Evolutionary conservation across 2,329 filamentous ascomycete genomes (phyloP).

Genomic region (Davidsoniella australis): DNA sequence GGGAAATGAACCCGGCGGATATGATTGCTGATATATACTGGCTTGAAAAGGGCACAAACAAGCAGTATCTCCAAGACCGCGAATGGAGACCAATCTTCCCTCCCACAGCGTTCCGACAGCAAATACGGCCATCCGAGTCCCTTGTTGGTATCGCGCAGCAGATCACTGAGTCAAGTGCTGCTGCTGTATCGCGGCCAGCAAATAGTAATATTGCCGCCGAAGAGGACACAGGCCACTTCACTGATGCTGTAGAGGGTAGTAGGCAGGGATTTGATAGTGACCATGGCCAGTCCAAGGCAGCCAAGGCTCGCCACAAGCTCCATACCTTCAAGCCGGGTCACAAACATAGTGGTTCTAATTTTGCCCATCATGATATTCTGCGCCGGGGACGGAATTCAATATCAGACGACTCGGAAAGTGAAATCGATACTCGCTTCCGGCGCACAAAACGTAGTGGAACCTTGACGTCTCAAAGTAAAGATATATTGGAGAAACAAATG

Average conservation of each 20-base stretch:
- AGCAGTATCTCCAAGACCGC: constrained; percentile 62
- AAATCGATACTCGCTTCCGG: constrained; percentile 26
- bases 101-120: constrained; percentile 9
- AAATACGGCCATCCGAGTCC: constrained; percentile 15
- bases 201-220: constrained; percentile 14
- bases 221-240: constrained; percentile 17
- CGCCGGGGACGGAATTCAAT: constrained; percentile 31
- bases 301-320: constrained; percentile 9
- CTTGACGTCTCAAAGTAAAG: constrained; percentile 29
- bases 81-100: constrained; percentile 57
- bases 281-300: constrained; percentile 7
- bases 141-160: constrained; percentile 18
- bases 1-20: constrained; percentile 69
- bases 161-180: constrained; percentile 16
- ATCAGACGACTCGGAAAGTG: constrained; percentile 45
- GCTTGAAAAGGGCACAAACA: constrained; percentile 71
- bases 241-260: constrained; percentile 15
- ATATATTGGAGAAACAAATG: constrained; percentile 45
- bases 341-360: constrained; percentile 31
- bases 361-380: constrained; percentile 35
- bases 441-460: constrained; percentile 28
- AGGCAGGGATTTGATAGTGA: constrained; percentile 10
- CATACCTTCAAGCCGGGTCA: constrained; percentile 19
- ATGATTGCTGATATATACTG: constrained; percentile 81
- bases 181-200: constrained; percentile 14